phyloP scores from a whole-genome alignment of 179 eudicot species.

The Spergularia azorica region DNA sequence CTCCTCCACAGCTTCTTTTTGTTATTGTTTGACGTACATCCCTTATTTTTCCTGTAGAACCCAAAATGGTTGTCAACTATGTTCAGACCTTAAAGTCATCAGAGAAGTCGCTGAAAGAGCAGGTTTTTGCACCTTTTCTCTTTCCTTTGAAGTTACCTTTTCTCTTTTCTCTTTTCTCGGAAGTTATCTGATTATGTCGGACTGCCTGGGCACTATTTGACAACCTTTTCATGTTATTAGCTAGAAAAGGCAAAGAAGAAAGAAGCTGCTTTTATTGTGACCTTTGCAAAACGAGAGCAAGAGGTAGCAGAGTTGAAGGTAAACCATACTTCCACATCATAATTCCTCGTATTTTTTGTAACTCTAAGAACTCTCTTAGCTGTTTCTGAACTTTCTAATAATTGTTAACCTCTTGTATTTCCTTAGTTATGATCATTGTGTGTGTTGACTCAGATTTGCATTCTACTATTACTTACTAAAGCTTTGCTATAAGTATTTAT shows the following conservation, averaged over 20 bases:
- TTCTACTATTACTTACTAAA: neutral
- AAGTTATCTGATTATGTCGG: neutral
- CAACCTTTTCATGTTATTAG: constrained; percentile 39
- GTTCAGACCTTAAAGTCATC: constrained; percentile 78
- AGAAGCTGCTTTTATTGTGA: constrained; percentile 98
- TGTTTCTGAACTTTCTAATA: neutral
- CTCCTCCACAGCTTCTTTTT: constrained; percentile 1
- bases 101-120: constrained; percentile 88
- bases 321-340: constrained; percentile 18
- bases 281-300: constrained; percentile 96
- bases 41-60: constrained; percentile 50
- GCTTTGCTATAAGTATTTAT: neutral
- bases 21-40: neutral
- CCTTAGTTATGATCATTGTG: too few relatives aligned
- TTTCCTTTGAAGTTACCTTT: too few relatives aligned
- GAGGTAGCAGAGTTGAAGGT: constrained; percentile 99
- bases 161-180: neutral
- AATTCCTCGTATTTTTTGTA: neutral
- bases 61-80: constrained; percentile 69
- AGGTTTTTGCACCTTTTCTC: constrained; percentile 43
- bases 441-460: neutral
- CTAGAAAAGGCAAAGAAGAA: constrained; percentile 94
- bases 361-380: neutral
- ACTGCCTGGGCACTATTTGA: constrained; percentile 1
- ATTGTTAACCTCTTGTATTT: too few relatives aligned